These are phyloP conservation scores for Ligustrum vulgare DNA, from an alignment of 257 asterid genomes.

Conservation along the genomic window DNA sequence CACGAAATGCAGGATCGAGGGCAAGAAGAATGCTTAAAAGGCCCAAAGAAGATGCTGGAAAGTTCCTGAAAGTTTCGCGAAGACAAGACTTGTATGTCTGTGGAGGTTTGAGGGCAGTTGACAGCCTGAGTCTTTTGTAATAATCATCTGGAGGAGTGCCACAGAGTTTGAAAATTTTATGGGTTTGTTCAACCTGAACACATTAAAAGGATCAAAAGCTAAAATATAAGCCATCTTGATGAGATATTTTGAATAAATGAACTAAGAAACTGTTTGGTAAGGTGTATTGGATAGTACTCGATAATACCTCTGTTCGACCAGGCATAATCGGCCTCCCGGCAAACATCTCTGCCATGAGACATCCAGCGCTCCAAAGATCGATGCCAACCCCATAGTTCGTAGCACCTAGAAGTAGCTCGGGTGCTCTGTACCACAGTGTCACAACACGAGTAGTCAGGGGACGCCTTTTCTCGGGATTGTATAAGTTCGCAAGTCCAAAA, in stretches of 20 bases:
- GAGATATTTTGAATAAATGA: not conserved
- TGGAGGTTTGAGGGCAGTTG: slow-evolving; percentile 67
- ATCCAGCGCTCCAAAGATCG: slow-evolving; percentile 91
- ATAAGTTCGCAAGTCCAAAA: slow-evolving; percentile 71
- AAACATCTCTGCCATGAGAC: slow-evolving; percentile 90
- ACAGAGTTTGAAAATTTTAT: slow-evolving; percentile 72
- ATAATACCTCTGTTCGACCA: slow-evolving; percentile 74
- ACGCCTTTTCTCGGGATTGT: slow-evolving; percentile 42
- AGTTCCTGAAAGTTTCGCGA: slow-evolving; percentile 50
- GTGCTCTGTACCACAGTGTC: slow-evolving; percentile 89
- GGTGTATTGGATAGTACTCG: not conserved
- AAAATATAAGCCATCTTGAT: too few species aligned
- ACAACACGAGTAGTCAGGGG: slow-evolving; percentile 79
- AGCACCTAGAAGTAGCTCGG: slow-evolving; percentile 75
- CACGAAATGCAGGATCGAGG: slow-evolving; percentile 60
- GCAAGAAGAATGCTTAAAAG: slow-evolving; percentile 60
- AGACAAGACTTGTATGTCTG: slow-evolving; percentile 52
- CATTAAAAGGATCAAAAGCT: not conserved
- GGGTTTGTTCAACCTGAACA: slow-evolving; percentile 75
- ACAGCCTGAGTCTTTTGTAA: slow-evolving; percentile 50
- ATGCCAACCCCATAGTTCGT: slow-evolving; percentile 74
- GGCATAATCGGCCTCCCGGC: slow-evolving; percentile 77
- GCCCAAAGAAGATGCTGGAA: slow-evolving; percentile 60
- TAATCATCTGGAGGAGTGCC: slow-evolving; percentile 78
- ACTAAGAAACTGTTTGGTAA: not conserved